A percentile compares a stretch with the other conserved stretches of the same genome.
These are phyloP conservation scores for Ustilago hordei DNA, from an alignment of 1,284 basidiomycete genomes.

Conservation along the genomic window DNA sequence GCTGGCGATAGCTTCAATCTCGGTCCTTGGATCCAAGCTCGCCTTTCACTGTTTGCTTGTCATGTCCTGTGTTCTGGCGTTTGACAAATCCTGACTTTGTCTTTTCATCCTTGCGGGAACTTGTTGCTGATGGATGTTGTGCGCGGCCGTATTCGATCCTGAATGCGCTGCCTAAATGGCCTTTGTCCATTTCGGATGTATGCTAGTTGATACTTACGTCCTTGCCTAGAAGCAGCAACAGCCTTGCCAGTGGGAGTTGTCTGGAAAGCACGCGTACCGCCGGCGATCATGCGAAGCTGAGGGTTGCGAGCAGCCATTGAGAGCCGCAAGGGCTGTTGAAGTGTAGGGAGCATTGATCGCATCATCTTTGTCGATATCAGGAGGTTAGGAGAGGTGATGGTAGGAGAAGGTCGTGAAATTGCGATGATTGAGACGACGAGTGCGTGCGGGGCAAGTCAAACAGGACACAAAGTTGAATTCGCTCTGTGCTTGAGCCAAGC, in stretches of 20 bases:
- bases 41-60: too few species aligned
- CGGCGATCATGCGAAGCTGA: conserved; percentile 56
- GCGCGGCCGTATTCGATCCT: background rate
- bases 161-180: background rate
- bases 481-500: conserved; percentile 22
- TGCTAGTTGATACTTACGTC: conserved; percentile 39
- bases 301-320: conserved; percentile 53
- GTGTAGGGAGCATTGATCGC: conserved; percentile 45
- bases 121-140: background rate
- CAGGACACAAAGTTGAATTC: background rate
- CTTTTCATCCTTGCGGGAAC: background rate
- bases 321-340: conserved; percentile 56
- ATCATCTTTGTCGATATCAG: conserved; percentile 18
- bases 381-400: background rate
- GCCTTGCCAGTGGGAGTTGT: conserved; percentile 29
- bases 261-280: conserved; percentile 56
- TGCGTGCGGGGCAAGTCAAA: conserved; percentile 16
- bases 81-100: background rate
- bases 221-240: conserved; percentile 48
- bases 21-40: too few species aligned
- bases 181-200: background rate
- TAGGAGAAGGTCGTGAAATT: background rate
- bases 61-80: too few species aligned
- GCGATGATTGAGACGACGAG: conserved; percentile 3
- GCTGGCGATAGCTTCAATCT: too few species aligned